phyloP scores from a whole-genome alignment of 2,329 filamentous ascomycete species.

The Aspergillus versicolor region DNA sequence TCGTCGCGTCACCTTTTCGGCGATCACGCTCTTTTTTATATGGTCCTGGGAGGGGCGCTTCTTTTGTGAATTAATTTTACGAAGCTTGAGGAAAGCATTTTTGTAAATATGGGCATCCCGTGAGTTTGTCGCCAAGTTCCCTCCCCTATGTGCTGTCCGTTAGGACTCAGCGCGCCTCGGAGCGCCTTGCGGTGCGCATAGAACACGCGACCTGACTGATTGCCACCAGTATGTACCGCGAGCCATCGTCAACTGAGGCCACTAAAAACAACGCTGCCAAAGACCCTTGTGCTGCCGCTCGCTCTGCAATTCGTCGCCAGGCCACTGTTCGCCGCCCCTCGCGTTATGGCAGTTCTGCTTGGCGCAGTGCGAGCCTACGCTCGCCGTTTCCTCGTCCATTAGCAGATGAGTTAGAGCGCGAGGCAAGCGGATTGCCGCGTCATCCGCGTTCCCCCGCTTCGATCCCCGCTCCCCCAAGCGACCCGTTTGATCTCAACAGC shows the following conservation, averaged over 20 bases:
- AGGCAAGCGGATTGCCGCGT: conserved; percentile 21
- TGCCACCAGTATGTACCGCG: conserved; percentile 53
- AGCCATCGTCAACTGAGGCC: conserved; percentile 49
- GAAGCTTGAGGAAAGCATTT: neutral
- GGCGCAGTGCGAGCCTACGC: conserved; percentile 29
- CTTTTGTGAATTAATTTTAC: neutral
- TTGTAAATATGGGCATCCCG: conserved; percentile 42
- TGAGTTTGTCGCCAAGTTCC: conserved; percentile 29
- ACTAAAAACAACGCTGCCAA: conserved; percentile 46
- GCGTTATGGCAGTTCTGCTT: conserved; percentile 26
- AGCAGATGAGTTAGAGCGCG: conserved; percentile 33
- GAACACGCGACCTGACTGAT: conserved; percentile 21
- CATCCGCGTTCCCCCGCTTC: conserved; percentile 28
- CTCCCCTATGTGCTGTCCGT: conserved; percentile 6
- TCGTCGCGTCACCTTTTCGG: conserved; percentile 15
- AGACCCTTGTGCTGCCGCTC: conserved; percentile 53
- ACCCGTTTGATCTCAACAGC: conserved; percentile 28
- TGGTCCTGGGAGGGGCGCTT: conserved; percentile 10
- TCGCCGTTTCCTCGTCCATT: conserved; percentile 30
- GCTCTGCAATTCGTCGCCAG: conserved; percentile 60
- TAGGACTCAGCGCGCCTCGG: conserved; percentile 16
- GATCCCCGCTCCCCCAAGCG: conserved; percentile 27
- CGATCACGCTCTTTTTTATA: conserved; percentile 14
- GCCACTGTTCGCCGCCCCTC: conserved; percentile 35
- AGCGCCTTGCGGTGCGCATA: conserved; percentile 13